Evolutionary conservation across 306 rosid species (phyloP).

Genomic region (Cicer pinnatifidum): DNA sequence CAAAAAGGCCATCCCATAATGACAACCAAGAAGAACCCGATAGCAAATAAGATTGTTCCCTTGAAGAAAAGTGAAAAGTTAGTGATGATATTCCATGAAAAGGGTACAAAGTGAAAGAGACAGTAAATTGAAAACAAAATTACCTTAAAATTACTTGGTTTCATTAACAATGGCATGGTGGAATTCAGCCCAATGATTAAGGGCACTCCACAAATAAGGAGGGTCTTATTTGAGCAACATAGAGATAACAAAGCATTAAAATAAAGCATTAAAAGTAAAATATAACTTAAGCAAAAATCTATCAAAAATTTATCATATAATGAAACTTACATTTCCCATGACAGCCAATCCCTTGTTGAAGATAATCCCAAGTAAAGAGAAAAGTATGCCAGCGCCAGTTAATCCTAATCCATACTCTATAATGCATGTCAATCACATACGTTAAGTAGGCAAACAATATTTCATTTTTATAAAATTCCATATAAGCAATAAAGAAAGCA

Average conservation of each 20-base stretch:
- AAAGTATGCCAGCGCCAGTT: slow-evolving; percentile 84
- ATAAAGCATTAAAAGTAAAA: background rate
- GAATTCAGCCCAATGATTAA: too few relatives aligned
- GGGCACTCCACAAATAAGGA: too few relatives aligned
- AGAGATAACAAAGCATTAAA: too few relatives aligned
- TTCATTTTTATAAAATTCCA: background rate
- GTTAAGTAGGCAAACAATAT: slow-evolving; percentile 27
- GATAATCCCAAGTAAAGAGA: slow-evolving; percentile 78
- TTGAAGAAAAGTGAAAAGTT: background rate
- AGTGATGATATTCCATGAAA: background rate
- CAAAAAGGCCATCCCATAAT: slow-evolving; percentile 89
- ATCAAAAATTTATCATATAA: background rate
- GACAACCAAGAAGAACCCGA: slow-evolving; percentile 76
- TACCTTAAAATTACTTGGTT: too few relatives aligned
- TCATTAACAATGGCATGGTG: too few relatives aligned
- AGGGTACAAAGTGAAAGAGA: too few relatives aligned
- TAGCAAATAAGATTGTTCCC: slow-evolving; percentile 78
- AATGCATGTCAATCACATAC: slow-evolving; percentile 42
- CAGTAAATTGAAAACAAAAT: too few relatives aligned
- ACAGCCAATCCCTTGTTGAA: slow-evolving; percentile 24
- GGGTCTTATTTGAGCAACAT: too few relatives aligned
- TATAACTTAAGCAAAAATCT: too few relatives aligned
- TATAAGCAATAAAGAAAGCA: background rate
- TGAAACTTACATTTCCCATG: slow-evolving; percentile 82
- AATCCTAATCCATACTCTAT: slow-evolving; percentile 93